Percentiles rank a stretch among this genome's conserved stretches.
Conservation (phyloP, 1,139 yeast genomes). For the Blastobotrys aristatus region DNA sequence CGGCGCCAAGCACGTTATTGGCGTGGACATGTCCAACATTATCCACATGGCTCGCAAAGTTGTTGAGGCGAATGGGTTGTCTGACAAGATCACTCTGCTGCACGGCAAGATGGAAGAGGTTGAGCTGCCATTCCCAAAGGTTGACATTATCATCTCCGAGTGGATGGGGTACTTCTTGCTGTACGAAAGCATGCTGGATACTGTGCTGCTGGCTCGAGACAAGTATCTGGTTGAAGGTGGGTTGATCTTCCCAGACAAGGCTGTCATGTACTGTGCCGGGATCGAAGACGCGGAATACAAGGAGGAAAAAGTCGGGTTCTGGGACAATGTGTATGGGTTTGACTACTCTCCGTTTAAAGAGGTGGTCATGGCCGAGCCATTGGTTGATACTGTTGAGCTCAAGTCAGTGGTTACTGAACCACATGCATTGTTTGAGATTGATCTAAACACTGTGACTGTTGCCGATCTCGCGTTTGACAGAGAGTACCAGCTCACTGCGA, state of each 20-base stretch:
- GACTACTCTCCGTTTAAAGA: conserved; percentile 74
- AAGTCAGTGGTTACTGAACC: conserved; percentile 70
- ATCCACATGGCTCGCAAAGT: conserved; percentile 91
- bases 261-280: conserved; percentile 85
- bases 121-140: conserved; percentile 65
- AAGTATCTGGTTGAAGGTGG: conserved; percentile 83
- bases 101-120: conserved; percentile 97
- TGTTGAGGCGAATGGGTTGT: conserved; percentile 75
- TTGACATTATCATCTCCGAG: conserved; percentile 93
- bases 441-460: conserved; percentile 80
- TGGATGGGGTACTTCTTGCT: conserved; percentile 99
- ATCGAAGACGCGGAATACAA: conserved; percentile 94
- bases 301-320: conserved; percentile 85
- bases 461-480: conserved; percentile 74
- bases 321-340: conserved; percentile 97
- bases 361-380: conserved; percentile 85
- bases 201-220: conserved; percentile 93
- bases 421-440: conserved; percentile 69
- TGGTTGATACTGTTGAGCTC: conserved; percentile 88
- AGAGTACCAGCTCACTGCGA: conserved; percentile 63
- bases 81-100: conserved; percentile 80
- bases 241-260: conserved; percentile 90
- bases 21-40: conserved; percentile 95
- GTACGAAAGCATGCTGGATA: conserved; percentile 97
- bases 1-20: conserved; percentile 95